Percentiles rank a stretch among this genome's conserved stretches.
Evolutionary conservation across 345 rosid species (phyloP).

Genomic region (Laguncularia racemosa): DNA sequence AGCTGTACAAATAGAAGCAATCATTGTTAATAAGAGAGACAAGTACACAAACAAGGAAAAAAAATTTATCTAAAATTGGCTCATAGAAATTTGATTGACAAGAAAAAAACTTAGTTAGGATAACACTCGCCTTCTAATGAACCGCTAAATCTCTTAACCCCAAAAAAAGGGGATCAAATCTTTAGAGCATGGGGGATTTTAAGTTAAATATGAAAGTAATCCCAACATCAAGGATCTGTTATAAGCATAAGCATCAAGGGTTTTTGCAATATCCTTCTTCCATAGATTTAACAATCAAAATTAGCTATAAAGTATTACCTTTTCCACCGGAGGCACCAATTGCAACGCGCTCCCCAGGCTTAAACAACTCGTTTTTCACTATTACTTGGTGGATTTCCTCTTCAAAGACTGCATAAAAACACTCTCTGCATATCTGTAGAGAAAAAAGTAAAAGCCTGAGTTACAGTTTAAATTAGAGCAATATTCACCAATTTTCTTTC

Average conservation of each 20-base stretch:
- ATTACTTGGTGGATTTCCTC: constrained; percentile 81
- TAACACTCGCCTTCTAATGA: no score
- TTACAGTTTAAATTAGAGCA: background rate
- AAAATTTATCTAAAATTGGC: background rate
- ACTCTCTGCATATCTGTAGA: constrained; percentile 75
- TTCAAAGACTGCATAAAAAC: constrained; percentile 76
- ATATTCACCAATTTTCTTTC: background rate
- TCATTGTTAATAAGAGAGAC: no score
- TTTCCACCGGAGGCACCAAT: constrained; percentile 96
- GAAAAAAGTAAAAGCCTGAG: background rate
- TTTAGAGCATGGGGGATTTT: no score
- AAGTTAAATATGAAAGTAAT: no score
- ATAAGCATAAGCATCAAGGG: no score
- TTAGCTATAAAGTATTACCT: constrained; percentile 29
- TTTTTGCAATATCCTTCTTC: background rate
- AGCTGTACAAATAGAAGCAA: no score
- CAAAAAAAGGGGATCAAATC: no score
- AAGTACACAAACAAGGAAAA: no score
- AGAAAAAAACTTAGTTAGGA: no score
- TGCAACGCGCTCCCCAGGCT: constrained; percentile 73
- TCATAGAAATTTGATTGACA: background rate
- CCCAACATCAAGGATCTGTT: no score
- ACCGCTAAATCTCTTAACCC: no score
- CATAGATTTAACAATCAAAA: background rate
- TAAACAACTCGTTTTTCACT: constrained; percentile 54